A percentile compares a stretch with the other conserved stretches of the same genome.
phyloP scores from a whole-genome alignment of 2,329 filamentous ascomycete genomes.

The Stagonosporopsis rhizophila region DNA sequence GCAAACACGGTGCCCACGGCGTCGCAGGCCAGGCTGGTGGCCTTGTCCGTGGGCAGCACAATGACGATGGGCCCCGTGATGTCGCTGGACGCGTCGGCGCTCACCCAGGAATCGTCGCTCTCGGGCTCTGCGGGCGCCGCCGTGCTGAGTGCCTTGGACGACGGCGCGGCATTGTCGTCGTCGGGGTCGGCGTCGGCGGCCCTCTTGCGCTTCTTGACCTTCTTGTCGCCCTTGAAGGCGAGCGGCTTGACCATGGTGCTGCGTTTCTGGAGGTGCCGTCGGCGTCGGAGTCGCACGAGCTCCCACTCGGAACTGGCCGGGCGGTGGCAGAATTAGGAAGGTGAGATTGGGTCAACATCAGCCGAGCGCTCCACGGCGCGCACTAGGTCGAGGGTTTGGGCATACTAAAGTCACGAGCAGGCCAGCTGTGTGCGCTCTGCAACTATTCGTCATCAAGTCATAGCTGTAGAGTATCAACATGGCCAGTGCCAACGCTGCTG shows the following conservation, averaged over 20 bases:
- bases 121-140: slow-evolving; percentile 55
- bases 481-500: slow-evolving; percentile 31
- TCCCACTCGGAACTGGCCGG: slow-evolving; percentile 27
- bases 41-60: slow-evolving; percentile 76
- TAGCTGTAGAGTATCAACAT: slow-evolving; percentile 9
- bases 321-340: slow-evolving; percentile 39
- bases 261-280: slow-evolving; percentile 11
- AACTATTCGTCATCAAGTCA: background rate
- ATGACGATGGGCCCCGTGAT: slow-evolving; percentile 83
- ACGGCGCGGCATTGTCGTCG: slow-evolving; percentile 54
- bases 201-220: slow-evolving; percentile 89
- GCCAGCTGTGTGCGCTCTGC: slow-evolving; percentile 7
- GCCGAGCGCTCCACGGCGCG: slow-evolving; percentile 11
- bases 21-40: slow-evolving; percentile 83
- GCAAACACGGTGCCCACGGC: slow-evolving; percentile 86
- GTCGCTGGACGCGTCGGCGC: slow-evolving; percentile 76
- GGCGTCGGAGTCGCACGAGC: slow-evolving; percentile 23
- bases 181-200: slow-evolving; percentile 59
- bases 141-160: slow-evolving; percentile 46
- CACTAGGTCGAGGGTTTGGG: slow-evolving; percentile 6
- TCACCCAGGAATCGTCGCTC: slow-evolving; percentile 90
- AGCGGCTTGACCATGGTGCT: slow-evolving; percentile 82
- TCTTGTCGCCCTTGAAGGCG: slow-evolving; percentile 97
- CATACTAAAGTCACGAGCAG: slow-evolving; percentile 24
- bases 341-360: slow-evolving; percentile 27